Evolutionary conservation across 306 rosid genomes (phyloP).

Genomic region (Myrica gale): DNA sequence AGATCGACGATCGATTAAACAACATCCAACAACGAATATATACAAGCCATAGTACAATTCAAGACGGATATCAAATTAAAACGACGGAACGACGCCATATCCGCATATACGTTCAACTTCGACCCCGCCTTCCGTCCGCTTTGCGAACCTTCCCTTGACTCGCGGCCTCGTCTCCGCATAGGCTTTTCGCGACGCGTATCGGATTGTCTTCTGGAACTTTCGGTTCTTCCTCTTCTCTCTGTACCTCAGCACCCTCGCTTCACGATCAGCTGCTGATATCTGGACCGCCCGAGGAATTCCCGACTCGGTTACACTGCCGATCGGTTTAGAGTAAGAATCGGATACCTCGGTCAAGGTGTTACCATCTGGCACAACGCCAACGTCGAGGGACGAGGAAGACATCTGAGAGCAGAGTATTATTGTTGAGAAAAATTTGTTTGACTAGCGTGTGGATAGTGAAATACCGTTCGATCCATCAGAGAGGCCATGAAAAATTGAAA

Average conservation of each 20-base stretch:
- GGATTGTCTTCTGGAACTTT: slow-evolving; percentile 94
- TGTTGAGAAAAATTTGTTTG: too few species aligned
- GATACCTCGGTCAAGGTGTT: slow-evolving; percentile 54
- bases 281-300: slow-evolving; percentile 37
- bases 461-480: too few species aligned
- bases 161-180: slow-evolving; percentile 94
- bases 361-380: slow-evolving; percentile 80
- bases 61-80: slow-evolving; percentile 21
- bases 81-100: slow-evolving; percentile 87
- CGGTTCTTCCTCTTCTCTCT: slow-evolving; percentile 96
- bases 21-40: slow-evolving; percentile 2
- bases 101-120: slow-evolving; percentile 53
- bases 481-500: too few species aligned
- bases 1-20: slow-evolving; percentile 33
- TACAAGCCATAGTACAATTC: not conserved
- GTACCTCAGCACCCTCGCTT: slow-evolving; percentile 92
- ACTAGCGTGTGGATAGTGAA: too few species aligned
- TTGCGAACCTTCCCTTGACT: slow-evolving; percentile 93
- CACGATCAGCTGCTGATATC: slow-evolving; percentile 75
- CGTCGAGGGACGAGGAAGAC: slow-evolving; percentile 82
- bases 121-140: slow-evolving; percentile 54
- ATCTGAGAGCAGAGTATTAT: slow-evolving; percentile 39
- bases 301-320: slow-evolving; percentile 17
- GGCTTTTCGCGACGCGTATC: slow-evolving; percentile 91
- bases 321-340: slow-evolving; percentile 39